phyloP scores from a whole-genome alignment of 2,329 filamentous ascomycete genomes.

The Ascochyta fabae region DNA sequence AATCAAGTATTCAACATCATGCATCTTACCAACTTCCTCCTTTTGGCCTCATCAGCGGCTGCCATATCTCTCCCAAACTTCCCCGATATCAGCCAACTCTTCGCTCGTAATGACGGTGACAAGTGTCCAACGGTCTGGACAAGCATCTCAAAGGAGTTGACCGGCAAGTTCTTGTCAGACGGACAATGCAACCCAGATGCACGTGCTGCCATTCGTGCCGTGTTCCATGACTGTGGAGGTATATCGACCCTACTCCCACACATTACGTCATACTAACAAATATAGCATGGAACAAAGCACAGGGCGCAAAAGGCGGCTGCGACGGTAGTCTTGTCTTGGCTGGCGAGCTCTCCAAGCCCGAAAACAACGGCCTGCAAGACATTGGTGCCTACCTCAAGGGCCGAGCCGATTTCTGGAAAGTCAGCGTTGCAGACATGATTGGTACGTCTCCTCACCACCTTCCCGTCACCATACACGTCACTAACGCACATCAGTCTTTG shows the following conservation, averaged over 20 bases:
- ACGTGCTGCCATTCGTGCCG: slow-evolving; percentile 23
- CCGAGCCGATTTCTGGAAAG: slow-evolving; percentile 47
- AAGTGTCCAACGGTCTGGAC: slow-evolving; percentile 19
- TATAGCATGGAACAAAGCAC: slow-evolving; percentile 24
- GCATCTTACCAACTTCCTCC: slow-evolving; percentile 21
- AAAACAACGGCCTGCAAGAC: slow-evolving; percentile 51
- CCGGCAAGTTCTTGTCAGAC: slow-evolving; percentile 27
- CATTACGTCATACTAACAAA: neutral
- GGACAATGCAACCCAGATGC: slow-evolving; percentile 25
- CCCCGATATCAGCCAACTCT: slow-evolving; percentile 13
- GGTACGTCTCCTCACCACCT: slow-evolving; percentile 3
- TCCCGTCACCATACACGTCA: slow-evolving; percentile 22
- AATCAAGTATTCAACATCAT: slow-evolving; percentile 11
- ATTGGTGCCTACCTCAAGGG: slow-evolving; percentile 45
- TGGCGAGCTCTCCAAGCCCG: slow-evolving; percentile 26
- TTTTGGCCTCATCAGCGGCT: slow-evolving; percentile 24
- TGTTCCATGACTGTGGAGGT: slow-evolving; percentile 32
- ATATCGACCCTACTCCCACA: neutral
- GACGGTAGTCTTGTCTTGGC: slow-evolving; percentile 25
- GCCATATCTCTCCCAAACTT: slow-evolving; percentile 26
- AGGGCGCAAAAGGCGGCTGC: slow-evolving; percentile 21
- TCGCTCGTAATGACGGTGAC: slow-evolving; percentile 20
- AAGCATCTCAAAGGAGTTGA: slow-evolving; percentile 9
- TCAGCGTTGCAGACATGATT: slow-evolving; percentile 18
- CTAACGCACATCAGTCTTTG: slow-evolving; percentile 26